Evolutionary conservation across 2,329 filamentous ascomycete species (phyloP), one percentile per base, ranked within the genome.

Genomic region (Colletotrichum plurivorum): DNA sequence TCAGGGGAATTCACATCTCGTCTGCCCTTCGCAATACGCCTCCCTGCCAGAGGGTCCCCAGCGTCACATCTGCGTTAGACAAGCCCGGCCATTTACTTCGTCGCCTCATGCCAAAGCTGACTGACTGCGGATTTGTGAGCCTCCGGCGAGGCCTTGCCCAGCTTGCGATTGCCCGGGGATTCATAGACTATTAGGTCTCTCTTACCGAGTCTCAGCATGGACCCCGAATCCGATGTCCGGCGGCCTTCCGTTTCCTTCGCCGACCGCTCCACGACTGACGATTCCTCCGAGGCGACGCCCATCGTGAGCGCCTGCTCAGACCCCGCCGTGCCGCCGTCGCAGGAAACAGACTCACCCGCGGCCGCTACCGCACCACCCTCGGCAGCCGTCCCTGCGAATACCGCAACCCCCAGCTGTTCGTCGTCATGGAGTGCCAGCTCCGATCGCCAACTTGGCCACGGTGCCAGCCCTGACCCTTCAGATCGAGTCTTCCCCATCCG

Each of bases 401-500:
- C 64, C 67, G 45, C 31, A 45, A 68, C 73, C 3, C 74, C 77
- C 5, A 70, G 67, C 20, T 74, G 74, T 8, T 75, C 79, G 61
- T 84, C 84, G 2, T 81, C 83, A 16, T 83, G 79, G 79, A 84
- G 83, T 64, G 73, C 76, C 9, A 74, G 75, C 45, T 84, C 83
- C 2, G 84, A 85, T 36, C 79, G 73, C 48, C 84, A 84, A 61
- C 74, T 76, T 5, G 76, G 77, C 15, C 73, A 80, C 54, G 72
- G 73, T 61, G 76, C 71, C 62, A 75, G 73, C 56, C 75, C 76
- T 22, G 80, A 82, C 56, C 75, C 76, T 31, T 77, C 78, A 39
- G 86, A 95, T 74, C 87, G 92, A 63, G 92, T 95, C 5, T 95
- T 93, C 65, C 93, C 93, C n/a, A 92, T 95, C 39, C 89, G 92